These are phyloP conservation scores for Geotrichum candidum DNA, from an alignment of 1,139 yeast species.

Conservation along the genomic window DNA sequence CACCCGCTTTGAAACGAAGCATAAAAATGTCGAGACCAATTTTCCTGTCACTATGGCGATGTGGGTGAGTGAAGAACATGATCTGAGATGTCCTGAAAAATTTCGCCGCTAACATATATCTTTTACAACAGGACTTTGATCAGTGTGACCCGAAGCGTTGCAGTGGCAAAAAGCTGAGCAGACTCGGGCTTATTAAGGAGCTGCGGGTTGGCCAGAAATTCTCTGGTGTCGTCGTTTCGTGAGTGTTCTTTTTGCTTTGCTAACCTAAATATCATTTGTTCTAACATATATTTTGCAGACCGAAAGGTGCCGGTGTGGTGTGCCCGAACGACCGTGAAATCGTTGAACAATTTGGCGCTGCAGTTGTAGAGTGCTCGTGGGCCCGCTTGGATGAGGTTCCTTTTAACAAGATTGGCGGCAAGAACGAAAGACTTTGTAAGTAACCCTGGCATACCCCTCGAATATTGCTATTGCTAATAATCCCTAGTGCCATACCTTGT, in stretches of 20 bases:
- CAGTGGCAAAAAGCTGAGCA: slow-evolving; percentile 87
- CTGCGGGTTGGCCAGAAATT: slow-evolving; percentile 87
- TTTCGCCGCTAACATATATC: neutral
- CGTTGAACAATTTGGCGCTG: slow-evolving; percentile 79
- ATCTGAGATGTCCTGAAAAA: neutral
- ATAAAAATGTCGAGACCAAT: slow-evolving; percentile 18
- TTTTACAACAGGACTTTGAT: slow-evolving; percentile 59
- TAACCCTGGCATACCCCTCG: neutral
- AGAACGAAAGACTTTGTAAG: slow-evolving; percentile 58
- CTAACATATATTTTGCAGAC: slow-evolving; percentile 34
- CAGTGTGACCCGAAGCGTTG: slow-evolving; percentile 99
- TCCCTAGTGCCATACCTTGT: slow-evolving; percentile 68
- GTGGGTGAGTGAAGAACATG: slow-evolving; percentile 34
- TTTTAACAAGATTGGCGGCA: slow-evolving; percentile 85
- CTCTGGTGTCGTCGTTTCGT: slow-evolving; percentile 78
- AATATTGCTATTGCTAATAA: neutral
- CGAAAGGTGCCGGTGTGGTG: slow-evolving; percentile 85
- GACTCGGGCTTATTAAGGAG: slow-evolving; percentile 75
- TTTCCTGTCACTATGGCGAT: slow-evolving; percentile 40
- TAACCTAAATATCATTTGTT: neutral
- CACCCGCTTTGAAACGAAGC: slow-evolving; percentile 22
- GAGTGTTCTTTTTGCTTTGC: slow-evolving; percentile 13
- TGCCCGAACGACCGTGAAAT: slow-evolving; percentile 81
- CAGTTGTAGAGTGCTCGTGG: slow-evolving; percentile 99
- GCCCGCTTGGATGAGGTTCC: slow-evolving; percentile 96